Base-by-base conservation (phyloP, 805 yeast species). In the Priceomyces melissophilus region DNA sequence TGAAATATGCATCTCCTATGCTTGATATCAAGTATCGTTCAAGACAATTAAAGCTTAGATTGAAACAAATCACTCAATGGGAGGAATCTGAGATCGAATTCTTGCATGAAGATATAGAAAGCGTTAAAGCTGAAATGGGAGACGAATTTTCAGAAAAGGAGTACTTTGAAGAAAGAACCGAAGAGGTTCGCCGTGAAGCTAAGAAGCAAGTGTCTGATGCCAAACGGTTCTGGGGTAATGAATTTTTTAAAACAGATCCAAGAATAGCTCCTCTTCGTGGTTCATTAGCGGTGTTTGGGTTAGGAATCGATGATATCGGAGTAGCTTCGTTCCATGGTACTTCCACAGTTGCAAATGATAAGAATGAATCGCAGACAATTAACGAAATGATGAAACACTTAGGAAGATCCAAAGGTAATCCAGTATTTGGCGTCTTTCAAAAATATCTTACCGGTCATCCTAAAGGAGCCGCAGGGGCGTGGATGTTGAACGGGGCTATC, bases 381-480 rank as follows among this genome's bases (percentile, higher is more conserved):
- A 84, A 93, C 66, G 71, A 76, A 56, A 93, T 95, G 97, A 85
- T 95, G 82, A 71, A 76, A 60, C 99, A 93, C 63, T 76, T 93
- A 61, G 99, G 98, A 54, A 84, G 99, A 73, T 73, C 96, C 42
- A 89, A 87, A 73, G 99, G 99, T 73, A 95, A 93, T 73, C 96
- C 99, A 48, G 90, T 95, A 37, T 76, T 84, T 54, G 97, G 98
- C 79, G 95, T 93, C 41, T 91, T 95, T 96, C 99, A 93, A 73
- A 93, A 93, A 72, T 93, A 79, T 81, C 80, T 93, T 61, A 93
- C 99, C 57, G 99, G 99, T 72, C 99, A 93, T 76, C 99, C 99
- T 58, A 93, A 93, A 86, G 99, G 99, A 80, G 99, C 99, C 57
- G 99, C 99, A 43, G 99, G 97, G 78, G 98, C 99, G 44, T 93